Evolutionary conservation across 306 rosid genomes (phyloP).

Genomic region (Urtica urens): DNA sequence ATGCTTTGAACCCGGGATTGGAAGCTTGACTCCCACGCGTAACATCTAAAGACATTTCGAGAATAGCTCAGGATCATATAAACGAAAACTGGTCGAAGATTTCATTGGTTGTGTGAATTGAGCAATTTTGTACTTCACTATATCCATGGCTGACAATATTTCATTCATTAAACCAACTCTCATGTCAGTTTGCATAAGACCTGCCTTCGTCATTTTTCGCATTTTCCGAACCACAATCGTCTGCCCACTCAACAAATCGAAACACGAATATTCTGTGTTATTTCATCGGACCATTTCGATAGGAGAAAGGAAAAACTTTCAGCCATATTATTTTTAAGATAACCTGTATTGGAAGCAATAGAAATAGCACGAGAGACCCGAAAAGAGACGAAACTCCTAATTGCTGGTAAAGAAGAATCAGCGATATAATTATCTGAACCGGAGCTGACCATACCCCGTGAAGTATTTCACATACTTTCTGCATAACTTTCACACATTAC

Average conservation of each 20-base stretch:
- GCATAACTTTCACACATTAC: too few relatives aligned
- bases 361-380: constrained; percentile 60
- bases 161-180: constrained; percentile 85
- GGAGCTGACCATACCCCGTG: constrained; percentile 91
- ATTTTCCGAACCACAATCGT: constrained; percentile 51
- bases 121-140: constrained; percentile 50
- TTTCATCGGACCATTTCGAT: background rate
- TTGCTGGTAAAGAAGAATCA: constrained; percentile 85
- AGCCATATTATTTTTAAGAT: background rate
- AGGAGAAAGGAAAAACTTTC: too few relatives aligned
- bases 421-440: constrained; percentile 51
- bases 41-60: constrained; percentile 56
- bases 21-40: constrained; percentile 89
- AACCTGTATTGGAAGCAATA: constrained; percentile 72
- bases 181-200: constrained; percentile 62
- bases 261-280: background rate
- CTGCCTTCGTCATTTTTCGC: constrained; percentile 64
- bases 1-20: constrained; percentile 52
- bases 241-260: constrained; percentile 19
- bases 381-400: constrained; percentile 78
- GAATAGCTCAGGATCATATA: too few relatives aligned
- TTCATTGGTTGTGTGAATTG: background rate
- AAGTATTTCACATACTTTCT: constrained; percentile 68
- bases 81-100: constrained; percentile 9
- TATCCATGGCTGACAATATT: constrained; percentile 81